Percentiles rank a stretch among this genome's conserved stretches.
These are phyloP conservation scores for Arthroderma uncinatum DNA, from an alignment of 2,329 filamentous ascomycete species.

Conservation along the genomic window DNA sequence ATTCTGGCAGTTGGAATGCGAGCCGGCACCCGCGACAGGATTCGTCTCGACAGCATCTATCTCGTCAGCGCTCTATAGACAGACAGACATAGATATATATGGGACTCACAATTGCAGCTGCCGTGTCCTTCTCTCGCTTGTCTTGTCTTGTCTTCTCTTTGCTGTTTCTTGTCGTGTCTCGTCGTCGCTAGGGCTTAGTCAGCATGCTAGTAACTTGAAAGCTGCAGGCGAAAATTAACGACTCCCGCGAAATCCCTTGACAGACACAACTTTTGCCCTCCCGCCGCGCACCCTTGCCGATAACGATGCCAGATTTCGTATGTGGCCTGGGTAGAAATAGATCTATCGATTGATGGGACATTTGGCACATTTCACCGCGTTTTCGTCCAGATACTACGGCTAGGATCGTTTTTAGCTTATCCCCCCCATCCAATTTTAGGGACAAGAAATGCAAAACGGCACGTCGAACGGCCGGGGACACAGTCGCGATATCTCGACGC, in stretches of 20 bases:
- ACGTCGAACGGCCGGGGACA: conserved; percentile 31
- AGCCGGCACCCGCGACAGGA: conserved; percentile 31
- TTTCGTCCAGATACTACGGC: conserved; percentile 38
- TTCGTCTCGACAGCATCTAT: conserved; percentile 37
- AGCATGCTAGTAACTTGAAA: conserved; percentile 18
- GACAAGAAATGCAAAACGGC: conserved; percentile 40
- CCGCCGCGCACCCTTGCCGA: conserved; percentile 33
- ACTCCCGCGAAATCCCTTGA: conserved; percentile 27
- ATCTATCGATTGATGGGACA: conserved; percentile 34
- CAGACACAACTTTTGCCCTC: conserved; percentile 23
- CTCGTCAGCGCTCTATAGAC: neutral
- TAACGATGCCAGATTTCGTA: conserved; percentile 36
- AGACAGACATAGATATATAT: neutral
- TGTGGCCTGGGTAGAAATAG: conserved; percentile 23
- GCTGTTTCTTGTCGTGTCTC: neutral
- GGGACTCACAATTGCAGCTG: neutral
- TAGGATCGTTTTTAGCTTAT: conserved; percentile 19
- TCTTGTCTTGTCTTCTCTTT: neutral
- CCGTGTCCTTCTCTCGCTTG: neutral
- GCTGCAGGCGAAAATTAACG: conserved; percentile 28
- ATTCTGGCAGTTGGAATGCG: conserved; percentile 19
- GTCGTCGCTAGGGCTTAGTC: neutral
- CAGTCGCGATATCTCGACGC: conserved; percentile 30
- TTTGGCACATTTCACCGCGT: conserved; percentile 25
- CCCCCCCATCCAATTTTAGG: conserved; percentile 31